Percentiles rank a stretch among this genome's conserved stretches.
These are phyloP conservation scores for Hydnum rufescens DNA, from an alignment of 768 basidiomycete species.

Conservation along the genomic window DNA sequence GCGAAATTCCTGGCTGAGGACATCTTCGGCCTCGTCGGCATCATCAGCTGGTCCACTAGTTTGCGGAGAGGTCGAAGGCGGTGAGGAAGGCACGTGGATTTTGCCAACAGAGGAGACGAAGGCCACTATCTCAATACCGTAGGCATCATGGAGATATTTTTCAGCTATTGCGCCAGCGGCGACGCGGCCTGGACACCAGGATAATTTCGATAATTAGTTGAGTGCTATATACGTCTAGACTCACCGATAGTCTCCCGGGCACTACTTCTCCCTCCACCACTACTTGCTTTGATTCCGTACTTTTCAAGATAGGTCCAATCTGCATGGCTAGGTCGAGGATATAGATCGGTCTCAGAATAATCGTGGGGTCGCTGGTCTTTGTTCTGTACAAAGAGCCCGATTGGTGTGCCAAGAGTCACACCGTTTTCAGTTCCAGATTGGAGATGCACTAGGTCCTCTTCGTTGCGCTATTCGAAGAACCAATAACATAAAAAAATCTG, in stretches of 20 bases:
- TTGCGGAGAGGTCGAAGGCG: conserved; percentile 22
- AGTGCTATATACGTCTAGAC: conserved; percentile 5
- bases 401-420: conserved; percentile 91
- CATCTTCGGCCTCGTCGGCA: conserved; percentile 43
- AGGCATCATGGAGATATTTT: conserved; percentile 70
- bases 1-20: conserved; percentile 66
- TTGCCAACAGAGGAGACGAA: conserved; percentile 96
- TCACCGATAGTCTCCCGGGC: conserved; percentile 92
- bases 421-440: conserved; percentile 91
- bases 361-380: conserved; percentile 98
- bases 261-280: conserved; percentile 84
- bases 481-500: not conserved
- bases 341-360: conserved; percentile 94
- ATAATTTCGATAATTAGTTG: not conserved
- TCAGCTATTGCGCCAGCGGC: conserved; percentile 98
- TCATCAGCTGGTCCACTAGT: conserved; percentile 31
- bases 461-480: conserved; percentile 60
- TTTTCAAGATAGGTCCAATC: conserved; percentile 97
- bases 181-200: conserved; percentile 46
- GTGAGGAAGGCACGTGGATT: conserved; percentile 50
- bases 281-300: conserved; percentile 93
- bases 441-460: conserved; percentile 83
- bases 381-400: conserved; percentile 89
- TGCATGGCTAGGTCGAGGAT: conserved; percentile 92
- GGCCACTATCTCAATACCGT: conserved; percentile 87